Base-by-base conservation (phyloP, 2,329 filamentous ascomycete genomes). In the Teratosphaeria nubilosa region DNA sequence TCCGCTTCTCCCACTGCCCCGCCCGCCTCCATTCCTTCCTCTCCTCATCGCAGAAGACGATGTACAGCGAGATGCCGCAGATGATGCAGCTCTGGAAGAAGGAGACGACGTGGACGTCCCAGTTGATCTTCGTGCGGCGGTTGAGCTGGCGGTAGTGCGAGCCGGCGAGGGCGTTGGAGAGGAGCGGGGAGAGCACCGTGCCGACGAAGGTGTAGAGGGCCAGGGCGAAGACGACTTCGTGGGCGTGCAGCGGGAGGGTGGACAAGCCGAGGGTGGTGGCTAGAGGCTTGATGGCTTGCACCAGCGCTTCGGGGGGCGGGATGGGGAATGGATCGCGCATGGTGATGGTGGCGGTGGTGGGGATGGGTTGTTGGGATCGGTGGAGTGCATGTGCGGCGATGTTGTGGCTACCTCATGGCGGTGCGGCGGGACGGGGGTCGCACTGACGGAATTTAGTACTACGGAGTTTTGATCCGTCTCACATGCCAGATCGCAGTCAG, bases 21-120 rank as follows among this genome's bases (percentile, higher is more conserved):
- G 58, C 53, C 31, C 56, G 57, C 22, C 67, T 59, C 60, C 66
- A 62, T 9, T 75, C 75, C 64, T 74, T 77, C 60, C 88, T 80
- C 72, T 91, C 87, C 48, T 84, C 76, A 71, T 94, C 89, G 50
- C 70, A 74, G 57, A 77, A 78, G 74, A 91, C 88, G 58, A 88
- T 81, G 80, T 84, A 91, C 16, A 94, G 74, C n/a, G 88, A 87
- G 32, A 91, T 75, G 53, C 65, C 71, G 71, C 86, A 90, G 75
- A 95, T 88, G 57, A 90, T 74, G 32, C 80, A 76, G 70, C 85
- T 86, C 78, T 95, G 90, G 58, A 89, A 78, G 64, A 94, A 81
- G n/a, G 87, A 91, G 32, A 94, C 89, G 57, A 92, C 85, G 70
- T 92, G 90, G 25, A 90, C 86, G 71, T 95, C 85, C 90, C 90